Conservation (phyloP, 257 asterid genomes). For the Paulownia fortunei region DNA sequence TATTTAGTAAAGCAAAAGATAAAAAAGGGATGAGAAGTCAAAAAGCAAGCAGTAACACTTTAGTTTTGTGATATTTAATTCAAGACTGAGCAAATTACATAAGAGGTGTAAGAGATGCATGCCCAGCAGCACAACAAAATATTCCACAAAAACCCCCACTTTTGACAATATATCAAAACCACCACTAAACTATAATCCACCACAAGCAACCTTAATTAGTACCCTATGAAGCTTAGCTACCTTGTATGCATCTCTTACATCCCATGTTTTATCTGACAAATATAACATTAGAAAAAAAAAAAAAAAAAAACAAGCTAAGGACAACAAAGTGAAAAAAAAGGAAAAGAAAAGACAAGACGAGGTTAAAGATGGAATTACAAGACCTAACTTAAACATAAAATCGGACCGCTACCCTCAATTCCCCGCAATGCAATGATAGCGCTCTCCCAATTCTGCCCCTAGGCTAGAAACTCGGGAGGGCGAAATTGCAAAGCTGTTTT, state of each 20-base stretch:
- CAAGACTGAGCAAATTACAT: slow-evolving; percentile 36
- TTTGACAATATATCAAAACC: slow-evolving; percentile 23
- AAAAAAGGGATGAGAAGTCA: slow-evolving; percentile 26
- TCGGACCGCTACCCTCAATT: slow-evolving; percentile 66
- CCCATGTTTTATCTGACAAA: slow-evolving; percentile 32
- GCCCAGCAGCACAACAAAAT: slow-evolving; percentile 44
- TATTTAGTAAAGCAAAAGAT: slow-evolving; percentile 25
- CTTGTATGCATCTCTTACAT: slow-evolving; percentile 54
- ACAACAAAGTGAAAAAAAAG: background rate
- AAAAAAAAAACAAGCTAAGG: background rate
- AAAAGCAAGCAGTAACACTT: slow-evolving; percentile 26
- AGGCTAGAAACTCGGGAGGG: slow-evolving; percentile 40
- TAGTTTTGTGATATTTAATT: slow-evolving; percentile 24
- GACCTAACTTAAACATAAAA: slow-evolving; percentile 15
- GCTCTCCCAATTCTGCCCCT: slow-evolving; percentile 53
- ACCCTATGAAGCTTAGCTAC: slow-evolving; percentile 28
- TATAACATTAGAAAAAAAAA: background rate
- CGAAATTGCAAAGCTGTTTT: slow-evolving; percentile 50
- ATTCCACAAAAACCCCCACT: slow-evolving; percentile 9
- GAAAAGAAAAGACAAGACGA: background rate
- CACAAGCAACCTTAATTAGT: background rate
- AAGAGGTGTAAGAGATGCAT: slow-evolving; percentile 56
- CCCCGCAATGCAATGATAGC: slow-evolving; percentile 55
- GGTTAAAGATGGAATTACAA: slow-evolving; percentile 35
- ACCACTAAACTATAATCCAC: slow-evolving; percentile 25